A percentile compares a stretch with the other conserved stretches of the same genome.
Evolutionary conservation across 208 protist genomes (phyloP).

Genomic region (Crithidia sp.): DNA sequence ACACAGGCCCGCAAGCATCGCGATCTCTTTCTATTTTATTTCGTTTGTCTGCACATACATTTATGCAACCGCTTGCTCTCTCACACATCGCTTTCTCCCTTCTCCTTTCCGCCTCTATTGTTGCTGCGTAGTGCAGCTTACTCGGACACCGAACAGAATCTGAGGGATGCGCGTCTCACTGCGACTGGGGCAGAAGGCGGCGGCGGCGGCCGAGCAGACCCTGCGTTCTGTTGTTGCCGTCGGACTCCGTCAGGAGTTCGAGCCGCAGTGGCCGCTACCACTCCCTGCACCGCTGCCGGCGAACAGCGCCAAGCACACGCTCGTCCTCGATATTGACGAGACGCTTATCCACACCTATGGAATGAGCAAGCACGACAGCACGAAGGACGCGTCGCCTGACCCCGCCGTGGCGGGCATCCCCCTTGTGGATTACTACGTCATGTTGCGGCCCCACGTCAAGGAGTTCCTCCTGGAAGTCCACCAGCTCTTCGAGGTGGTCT

Average conservation of each 20-base stretch:
- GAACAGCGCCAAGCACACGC: constrained; percentile 59
- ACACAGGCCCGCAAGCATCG: too few relatives aligned
- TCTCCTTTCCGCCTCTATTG: not conserved
- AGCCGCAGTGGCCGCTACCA: constrained; percentile 73
- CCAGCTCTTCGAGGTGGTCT: constrained; percentile 86
- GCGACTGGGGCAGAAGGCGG: constrained; percentile 23
- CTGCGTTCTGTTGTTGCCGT: constrained; percentile 54
- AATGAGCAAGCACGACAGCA: constrained; percentile 43
- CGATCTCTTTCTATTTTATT: too few relatives aligned
- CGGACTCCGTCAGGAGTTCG: constrained; percentile 56
- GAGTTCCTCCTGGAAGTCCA: constrained; percentile 80
- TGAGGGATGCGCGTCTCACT: constrained; percentile 17
- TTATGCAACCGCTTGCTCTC: too few relatives aligned
- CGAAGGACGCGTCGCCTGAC: constrained; percentile 18
- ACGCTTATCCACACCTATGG: constrained; percentile 80
- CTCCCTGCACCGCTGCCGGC: constrained; percentile 56
- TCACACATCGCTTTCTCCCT: too few relatives aligned
- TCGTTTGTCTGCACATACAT: too few relatives aligned
- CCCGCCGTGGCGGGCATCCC: constrained; percentile 23
- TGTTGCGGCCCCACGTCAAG: constrained; percentile 70
- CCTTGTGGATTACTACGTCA: constrained; percentile 50
- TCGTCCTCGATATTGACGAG: constrained; percentile 91
- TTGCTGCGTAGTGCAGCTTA: not conserved
- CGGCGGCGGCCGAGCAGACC: constrained; percentile 17
- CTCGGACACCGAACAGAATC: not conserved